Conservation (phyloP, 208 protist genomes). For the Novymonas esmeraldas region DNA sequence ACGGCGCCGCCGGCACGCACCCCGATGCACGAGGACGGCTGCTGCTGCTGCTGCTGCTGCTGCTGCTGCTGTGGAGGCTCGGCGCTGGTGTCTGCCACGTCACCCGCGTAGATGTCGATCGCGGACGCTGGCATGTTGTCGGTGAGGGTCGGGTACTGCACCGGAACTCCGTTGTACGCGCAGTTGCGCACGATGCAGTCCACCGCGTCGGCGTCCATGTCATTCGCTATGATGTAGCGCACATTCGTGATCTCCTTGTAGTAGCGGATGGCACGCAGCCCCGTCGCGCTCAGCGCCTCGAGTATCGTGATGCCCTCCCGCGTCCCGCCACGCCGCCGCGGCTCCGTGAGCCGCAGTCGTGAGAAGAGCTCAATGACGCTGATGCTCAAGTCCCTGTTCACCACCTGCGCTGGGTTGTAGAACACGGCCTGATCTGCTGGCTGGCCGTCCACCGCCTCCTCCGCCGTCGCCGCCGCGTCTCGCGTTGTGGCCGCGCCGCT, state of each 20-base stretch:
- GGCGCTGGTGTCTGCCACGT: background rate
- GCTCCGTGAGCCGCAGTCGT: constrained; percentile 46
- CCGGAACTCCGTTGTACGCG: constrained; percentile 92
- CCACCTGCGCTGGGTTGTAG: constrained; percentile 98
- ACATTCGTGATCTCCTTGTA: constrained; percentile 96
- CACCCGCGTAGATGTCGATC: constrained; percentile 31
- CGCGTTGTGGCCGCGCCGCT: background rate
- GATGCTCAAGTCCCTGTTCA: constrained; percentile 98
- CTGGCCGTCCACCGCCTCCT: constrained; percentile 23
- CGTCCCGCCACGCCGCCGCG: constrained; percentile 61
- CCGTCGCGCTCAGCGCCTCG: constrained; percentile 98
- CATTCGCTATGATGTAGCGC: constrained; percentile 98
- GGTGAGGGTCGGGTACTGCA: constrained; percentile 47
- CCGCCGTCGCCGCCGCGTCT: background rate
- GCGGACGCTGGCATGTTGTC: constrained; percentile 80
- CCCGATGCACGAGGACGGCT: constrained; percentile 6
- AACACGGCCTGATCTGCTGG: constrained; percentile 91
- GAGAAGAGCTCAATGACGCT: constrained; percentile 92
- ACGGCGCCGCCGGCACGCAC: constrained; percentile 66
- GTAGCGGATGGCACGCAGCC: constrained; percentile 98
- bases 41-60: background rate
- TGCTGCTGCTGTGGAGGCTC: background rate
- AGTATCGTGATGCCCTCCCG: constrained; percentile 93
- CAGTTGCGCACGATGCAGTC: constrained; percentile 96
- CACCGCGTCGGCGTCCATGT: constrained; percentile 96